Base-by-base conservation (phyloP, 1,284 basidiomycete species). In the Thecaphora thlaspeos region DNA sequence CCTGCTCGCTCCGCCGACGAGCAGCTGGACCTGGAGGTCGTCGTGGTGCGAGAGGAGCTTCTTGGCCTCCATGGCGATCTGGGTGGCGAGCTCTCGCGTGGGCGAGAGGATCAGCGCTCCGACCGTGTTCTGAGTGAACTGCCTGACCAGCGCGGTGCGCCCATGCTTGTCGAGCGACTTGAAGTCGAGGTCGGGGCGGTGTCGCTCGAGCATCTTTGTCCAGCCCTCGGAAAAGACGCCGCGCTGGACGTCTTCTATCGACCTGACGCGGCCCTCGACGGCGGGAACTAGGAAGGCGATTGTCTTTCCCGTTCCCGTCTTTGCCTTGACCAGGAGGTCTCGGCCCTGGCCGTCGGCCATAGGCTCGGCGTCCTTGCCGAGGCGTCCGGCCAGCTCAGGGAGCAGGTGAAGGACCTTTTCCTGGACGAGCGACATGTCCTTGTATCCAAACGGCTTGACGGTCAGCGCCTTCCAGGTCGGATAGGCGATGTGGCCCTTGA, bases 21-120 rank as follows among this genome's bases (percentile, higher is more conserved):
- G 84, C 8, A 93, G 79, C 55, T 85, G 84, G 15, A 91, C 88
- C 43, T 58, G 59, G 18, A 68, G 37, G 11, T 49, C 43, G 4
- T 50, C 34, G 63, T 89, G 84, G 76, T 89, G 84, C 1, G 80
- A 75, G 1, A 85, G 84, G 21, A 93, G 81, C 73, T 86, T 86
- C 36, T 83, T 73, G 1, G 90, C 90, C 78, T 96, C 91, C 36
- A 84, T 85, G 14, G 91, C 91, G 64, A 97, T 97, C 79, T 96
- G 93, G 1, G 87, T 88, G 1, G 94, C 94, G 46, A 95, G 82
- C 77, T 98, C 94, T 56, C 95, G 86, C 0, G 94, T 98, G 2
- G 95, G 94, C 34, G 87, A 91, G 76, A 98, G 86, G 74, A 98
- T 84, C 18, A 98, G 83, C 0, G 88, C 82, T 7, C 93, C 91